These are phyloP conservation scores for Mycena citricolor DNA, from an alignment of 1,284 basidiomycete species.

Conservation along the genomic window DNA sequence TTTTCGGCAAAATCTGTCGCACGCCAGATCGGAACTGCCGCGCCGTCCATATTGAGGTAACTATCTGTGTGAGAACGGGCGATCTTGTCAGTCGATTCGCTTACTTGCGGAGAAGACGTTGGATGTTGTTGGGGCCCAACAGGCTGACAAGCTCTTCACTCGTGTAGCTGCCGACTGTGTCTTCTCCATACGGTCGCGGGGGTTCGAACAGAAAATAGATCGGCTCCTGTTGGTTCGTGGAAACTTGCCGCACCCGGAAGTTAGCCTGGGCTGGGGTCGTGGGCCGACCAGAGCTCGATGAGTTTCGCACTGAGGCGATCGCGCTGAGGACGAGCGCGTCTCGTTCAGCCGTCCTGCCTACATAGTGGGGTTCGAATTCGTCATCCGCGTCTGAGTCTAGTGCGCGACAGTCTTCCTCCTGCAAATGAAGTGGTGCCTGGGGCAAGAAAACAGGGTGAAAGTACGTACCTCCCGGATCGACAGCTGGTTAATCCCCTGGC, in stretches of 20 bases:
- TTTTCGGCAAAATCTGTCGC: constrained; percentile 20
- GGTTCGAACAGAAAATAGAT: constrained; percentile 24
- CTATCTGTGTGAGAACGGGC: constrained; percentile 4
- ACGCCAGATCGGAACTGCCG: constrained; percentile 23
- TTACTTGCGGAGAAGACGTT: constrained; percentile 22
- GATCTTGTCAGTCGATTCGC: neutral
- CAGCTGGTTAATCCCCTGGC: constrained; percentile 3
- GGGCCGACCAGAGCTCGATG: constrained; percentile 14
- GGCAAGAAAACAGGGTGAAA: neutral
- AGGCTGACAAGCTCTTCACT: constrained; percentile 21
- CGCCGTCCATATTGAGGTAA: constrained; percentile 21
- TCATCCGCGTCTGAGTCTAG: constrained; percentile 24
- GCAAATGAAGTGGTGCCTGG: too few relatives aligned
- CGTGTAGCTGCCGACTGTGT: constrained; percentile 20
- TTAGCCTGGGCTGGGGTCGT: constrained; percentile 17
- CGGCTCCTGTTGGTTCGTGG: constrained; percentile 21
- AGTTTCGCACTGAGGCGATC: constrained; percentile 17
- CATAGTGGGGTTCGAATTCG: constrained; percentile 24
- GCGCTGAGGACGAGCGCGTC: constrained; percentile 23
- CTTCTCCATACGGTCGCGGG: constrained; percentile 22
- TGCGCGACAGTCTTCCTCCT: constrained; percentile 19
- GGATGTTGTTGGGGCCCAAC: constrained; percentile 22
- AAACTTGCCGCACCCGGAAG: constrained; percentile 24
- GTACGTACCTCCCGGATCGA: neutral
- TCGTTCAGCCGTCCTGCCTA: constrained; percentile 22